These are phyloP conservation scores for Lactarius sanguifluus DNA, from an alignment of 768 basidiomycete genomes.

Conservation along the genomic window DNA sequence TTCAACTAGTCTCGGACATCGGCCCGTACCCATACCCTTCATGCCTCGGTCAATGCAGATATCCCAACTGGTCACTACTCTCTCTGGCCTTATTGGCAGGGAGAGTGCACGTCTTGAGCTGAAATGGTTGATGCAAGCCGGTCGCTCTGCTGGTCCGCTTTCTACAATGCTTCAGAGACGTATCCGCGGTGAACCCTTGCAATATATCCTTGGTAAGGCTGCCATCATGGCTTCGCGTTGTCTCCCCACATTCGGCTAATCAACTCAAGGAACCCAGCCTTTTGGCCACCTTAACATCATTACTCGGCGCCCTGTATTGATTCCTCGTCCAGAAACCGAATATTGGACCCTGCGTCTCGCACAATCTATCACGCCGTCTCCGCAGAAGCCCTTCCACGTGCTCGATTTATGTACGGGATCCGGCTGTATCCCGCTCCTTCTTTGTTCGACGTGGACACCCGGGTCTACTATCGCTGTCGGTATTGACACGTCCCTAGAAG, in stretches of 20 bases:
- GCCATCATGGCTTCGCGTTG: slow-evolving; percentile 50
- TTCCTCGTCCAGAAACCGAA: slow-evolving; percentile 95
- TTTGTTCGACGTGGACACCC: slow-evolving; percentile 63
- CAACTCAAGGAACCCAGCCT: slow-evolving; percentile 69
- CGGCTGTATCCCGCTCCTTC: slow-evolving; percentile 87
- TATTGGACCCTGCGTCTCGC: slow-evolving; percentile 70
- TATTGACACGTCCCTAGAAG: slow-evolving; percentile 66
- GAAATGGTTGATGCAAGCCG: slow-evolving; percentile 48
- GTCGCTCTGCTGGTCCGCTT: slow-evolving; percentile 26
- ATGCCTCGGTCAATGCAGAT: slow-evolving; percentile 11
- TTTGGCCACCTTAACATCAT: slow-evolving; percentile 82
- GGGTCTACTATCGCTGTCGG: slow-evolving; percentile 57
- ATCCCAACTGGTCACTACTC: slow-evolving; percentile 32
- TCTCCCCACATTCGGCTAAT: not conserved
- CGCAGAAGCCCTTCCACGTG: slow-evolving; percentile 40
- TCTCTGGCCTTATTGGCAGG: slow-evolving; percentile 39
- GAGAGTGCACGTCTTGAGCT: slow-evolving; percentile 44
- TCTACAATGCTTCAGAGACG: slow-evolving; percentile 57
- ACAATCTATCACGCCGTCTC: slow-evolving; percentile 42
- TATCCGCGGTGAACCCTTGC: slow-evolving; percentile 72
- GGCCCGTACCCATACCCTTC: not conserved
- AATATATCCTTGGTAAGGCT: slow-evolving; percentile 82
- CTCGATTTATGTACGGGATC: slow-evolving; percentile 94
- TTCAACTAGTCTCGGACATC: slow-evolving; percentile 2
- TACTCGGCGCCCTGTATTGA: slow-evolving; percentile 77